These are phyloP conservation scores for Prunus dulcis DNA, from an alignment of 306 rosid species.

Conservation along the genomic window DNA sequence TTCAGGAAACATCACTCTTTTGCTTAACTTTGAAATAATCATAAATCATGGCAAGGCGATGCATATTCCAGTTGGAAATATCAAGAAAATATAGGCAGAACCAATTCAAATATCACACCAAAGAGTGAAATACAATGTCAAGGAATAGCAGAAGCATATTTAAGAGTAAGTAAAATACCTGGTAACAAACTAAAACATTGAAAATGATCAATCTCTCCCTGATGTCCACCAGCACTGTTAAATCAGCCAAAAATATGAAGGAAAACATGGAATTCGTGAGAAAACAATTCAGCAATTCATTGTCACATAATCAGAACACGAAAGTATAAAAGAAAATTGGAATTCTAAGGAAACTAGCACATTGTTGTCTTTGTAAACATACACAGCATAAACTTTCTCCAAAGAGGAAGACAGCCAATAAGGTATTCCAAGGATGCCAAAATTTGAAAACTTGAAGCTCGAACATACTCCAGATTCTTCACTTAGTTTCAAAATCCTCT, in stretches of 20 bases:
- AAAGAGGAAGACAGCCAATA: slow-evolving; percentile 64
- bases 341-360: background rate
- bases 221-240: slow-evolving; percentile 56
- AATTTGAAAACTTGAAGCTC: slow-evolving; percentile 61
- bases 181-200: slow-evolving; percentile 72
- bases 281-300: background rate
- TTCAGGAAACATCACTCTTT: background rate
- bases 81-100: background rate
- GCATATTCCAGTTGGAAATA: background rate
- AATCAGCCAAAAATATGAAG: slow-evolving; percentile 16
- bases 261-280: slow-evolving; percentile 4
- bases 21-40: background rate
- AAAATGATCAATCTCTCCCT: slow-evolving; percentile 55
- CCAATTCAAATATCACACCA: background rate
- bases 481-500: slow-evolving; percentile 64
- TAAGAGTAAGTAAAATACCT: slow-evolving; percentile 46
- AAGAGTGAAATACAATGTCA: background rate
- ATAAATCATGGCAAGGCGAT: background rate
- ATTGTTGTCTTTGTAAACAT: slow-evolving; percentile 23
- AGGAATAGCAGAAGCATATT: slow-evolving; percentile 21
- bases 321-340: background rate
- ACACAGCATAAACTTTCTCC: slow-evolving; percentile 59
- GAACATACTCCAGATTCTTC: slow-evolving; percentile 47
- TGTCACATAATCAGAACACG: slow-evolving; percentile 11
- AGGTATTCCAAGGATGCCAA: slow-evolving; percentile 80